Evolutionary conservation across 331 rosid genomes (phyloP), one percentile per base, ranked within the genome.

Genomic region (Erythrophleum ivorense): DNA sequence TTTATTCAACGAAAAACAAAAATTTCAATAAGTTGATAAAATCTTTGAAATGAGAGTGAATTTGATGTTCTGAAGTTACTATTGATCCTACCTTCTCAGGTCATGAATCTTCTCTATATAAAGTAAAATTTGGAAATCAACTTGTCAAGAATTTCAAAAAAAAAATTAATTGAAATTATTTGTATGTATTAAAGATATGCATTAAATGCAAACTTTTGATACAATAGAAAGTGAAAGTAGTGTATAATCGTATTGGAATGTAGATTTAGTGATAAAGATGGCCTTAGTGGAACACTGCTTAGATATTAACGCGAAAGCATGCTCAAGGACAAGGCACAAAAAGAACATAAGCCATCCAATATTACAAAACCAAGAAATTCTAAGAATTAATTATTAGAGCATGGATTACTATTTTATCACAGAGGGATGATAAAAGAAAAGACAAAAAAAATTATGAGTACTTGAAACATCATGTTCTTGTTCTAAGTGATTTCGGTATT

Each of bases 231-330:
- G 66, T 70, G 12, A 45, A 6, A 7, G 49, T 45, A 45, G 79
- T 6, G 4, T 38, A 38, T 43, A 43, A 43, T 43, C 46, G 0
- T 10, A 3, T 24, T 14, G 4, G 21, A 34, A 6, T 63, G 14
- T 63, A 34, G 70, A 63, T 33, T 83, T 88, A 91, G 97, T 93
- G 95, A 71, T 84, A 60, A 63, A 63, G 70, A 43, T 63, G 45
- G 70, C 45, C 45, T 33, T 11, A 83, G 59, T 90, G 94, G 85
- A 87, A 95, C 97, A 93, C 19, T 73, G 91, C 88, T 83, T 89
- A 76, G 94, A 90, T 89, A 86, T 87, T 90, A 88, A 89, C 86
- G 90, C 82, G 81, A 78, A 86, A 86, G 91, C 93, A 92, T 90
- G 98, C 94, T 76, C 40, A 43, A 84, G 50, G 92, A 89, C 97